A percentile compares a stretch with the other conserved stretches of the same genome.
Evolutionary conservation across 169 alveolate species (phyloP).

Genomic region (Besnoitia besnoiti): DNA sequence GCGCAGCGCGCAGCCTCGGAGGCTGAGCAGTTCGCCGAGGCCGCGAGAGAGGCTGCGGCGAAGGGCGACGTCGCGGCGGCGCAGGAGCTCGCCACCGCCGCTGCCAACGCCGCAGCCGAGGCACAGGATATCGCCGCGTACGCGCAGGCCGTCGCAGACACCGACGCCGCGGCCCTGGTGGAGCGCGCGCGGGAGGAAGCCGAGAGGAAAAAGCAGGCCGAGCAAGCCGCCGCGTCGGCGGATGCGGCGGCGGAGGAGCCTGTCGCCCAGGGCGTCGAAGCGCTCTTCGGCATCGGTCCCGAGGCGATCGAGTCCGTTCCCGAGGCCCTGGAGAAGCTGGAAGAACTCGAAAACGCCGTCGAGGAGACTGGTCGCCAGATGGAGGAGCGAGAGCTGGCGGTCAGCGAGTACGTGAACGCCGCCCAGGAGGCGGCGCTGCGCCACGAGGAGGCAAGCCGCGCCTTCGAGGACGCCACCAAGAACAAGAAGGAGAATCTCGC

Average conservation of each 20-base stretch:
- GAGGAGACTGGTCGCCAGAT: neutral
- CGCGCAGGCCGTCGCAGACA: slow-evolving; percentile 31
- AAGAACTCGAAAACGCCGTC: neutral
- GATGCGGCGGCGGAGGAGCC: neutral
- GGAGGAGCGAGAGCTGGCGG: neutral
- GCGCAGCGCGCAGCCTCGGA: slow-evolving; percentile 41
- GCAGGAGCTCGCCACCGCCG: slow-evolving; percentile 32
- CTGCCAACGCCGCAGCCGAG: slow-evolving; percentile 36
- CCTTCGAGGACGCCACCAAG: neutral
- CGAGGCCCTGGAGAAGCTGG: slow-evolving; percentile 7
- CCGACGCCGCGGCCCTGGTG: neutral
- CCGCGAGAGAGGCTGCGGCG: slow-evolving; percentile 39
- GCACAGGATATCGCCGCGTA: slow-evolving; percentile 22
- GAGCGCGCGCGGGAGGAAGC: neutral
- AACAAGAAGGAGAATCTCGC: neutral
- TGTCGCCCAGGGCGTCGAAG: neutral
- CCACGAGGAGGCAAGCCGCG: slow-evolving; percentile 2
- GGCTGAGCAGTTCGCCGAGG: slow-evolving; percentile 42
- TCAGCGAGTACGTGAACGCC: neutral
- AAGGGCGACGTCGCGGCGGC: slow-evolving; percentile 12
- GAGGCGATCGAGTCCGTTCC: neutral
- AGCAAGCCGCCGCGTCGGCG: neutral
- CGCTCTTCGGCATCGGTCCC: neutral
- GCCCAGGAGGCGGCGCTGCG: slow-evolving; percentile 23
- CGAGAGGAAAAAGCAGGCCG: neutral